Conservation (phyloP, 2,329 filamentous ascomycete genomes). For the Verticillium klebahnii region DNA sequence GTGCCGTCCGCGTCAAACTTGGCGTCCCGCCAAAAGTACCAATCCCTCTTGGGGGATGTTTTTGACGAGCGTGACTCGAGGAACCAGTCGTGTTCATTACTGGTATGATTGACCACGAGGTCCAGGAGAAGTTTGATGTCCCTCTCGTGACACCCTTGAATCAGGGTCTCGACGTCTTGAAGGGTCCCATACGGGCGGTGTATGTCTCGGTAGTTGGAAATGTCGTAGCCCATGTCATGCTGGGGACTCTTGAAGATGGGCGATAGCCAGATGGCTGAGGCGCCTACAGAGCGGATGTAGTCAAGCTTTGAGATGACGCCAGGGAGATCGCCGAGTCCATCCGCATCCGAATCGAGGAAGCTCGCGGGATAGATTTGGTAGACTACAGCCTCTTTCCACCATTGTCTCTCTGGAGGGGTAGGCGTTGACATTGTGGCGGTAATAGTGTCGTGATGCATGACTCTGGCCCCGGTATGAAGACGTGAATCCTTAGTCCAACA, state of each 20-base stretch:
- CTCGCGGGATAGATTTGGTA: constrained; percentile 51
- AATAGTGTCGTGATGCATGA: not conserved
- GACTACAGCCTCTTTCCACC: constrained; percentile 51
- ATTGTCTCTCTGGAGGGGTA: constrained; percentile 18
- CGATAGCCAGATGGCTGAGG: constrained; percentile 17
- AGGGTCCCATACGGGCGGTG: constrained; percentile 56
- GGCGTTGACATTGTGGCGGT: not conserved
- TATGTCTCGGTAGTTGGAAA: constrained; percentile 49
- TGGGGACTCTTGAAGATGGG: constrained; percentile 37
- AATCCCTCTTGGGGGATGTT: constrained; percentile 45
- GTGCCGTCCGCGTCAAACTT: constrained; percentile 29
- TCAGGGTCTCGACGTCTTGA: constrained; percentile 58
- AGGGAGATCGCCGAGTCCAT: constrained; percentile 17
- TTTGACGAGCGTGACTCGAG: constrained; percentile 45
- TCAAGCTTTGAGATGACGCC: constrained; percentile 21
- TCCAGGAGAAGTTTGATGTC: constrained; percentile 18
- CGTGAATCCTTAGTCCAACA: too few species aligned
- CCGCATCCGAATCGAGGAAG: constrained; percentile 16
- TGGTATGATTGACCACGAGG: constrained; percentile 25
- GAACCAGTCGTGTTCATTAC: constrained; percentile 49
- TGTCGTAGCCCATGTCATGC: constrained; percentile 62
- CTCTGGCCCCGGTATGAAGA: not conserved
- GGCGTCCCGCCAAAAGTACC: constrained; percentile 51
- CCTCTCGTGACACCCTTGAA: constrained; percentile 48
- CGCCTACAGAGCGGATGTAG: constrained; percentile 18